A percentile compares a stretch with the other conserved stretches of the same genome.
Conservation (phyloP, 2,329 filamentous ascomycete genomes). For the Aspergillus candidus region DNA sequence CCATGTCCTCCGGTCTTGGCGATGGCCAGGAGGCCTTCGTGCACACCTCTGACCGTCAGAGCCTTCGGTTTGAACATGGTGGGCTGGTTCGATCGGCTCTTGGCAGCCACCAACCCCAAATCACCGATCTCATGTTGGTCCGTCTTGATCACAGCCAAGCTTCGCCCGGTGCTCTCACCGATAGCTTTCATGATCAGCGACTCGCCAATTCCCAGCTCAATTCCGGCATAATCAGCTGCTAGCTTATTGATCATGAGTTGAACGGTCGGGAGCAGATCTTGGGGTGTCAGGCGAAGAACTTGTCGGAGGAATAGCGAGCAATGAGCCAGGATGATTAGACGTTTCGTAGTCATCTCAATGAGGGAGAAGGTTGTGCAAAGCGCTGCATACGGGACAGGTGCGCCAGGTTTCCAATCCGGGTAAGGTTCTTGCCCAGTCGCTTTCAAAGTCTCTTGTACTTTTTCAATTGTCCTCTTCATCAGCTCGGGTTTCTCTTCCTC, state of each 20-base stretch:
- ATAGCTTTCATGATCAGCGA: conserved; percentile 99
- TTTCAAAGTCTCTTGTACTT: conserved; percentile 70
- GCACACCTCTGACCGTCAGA: conserved; percentile 78
- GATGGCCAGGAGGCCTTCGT: conserved; percentile 80
- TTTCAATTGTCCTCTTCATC: conserved; percentile 69
- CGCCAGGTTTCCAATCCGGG: conserved; percentile 85
- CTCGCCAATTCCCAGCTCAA: conserved; percentile 97
- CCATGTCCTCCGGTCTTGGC: conserved; percentile 82
- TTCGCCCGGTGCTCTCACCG: conserved; percentile 86
- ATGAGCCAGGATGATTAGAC: conserved; percentile 79
- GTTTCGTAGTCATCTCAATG: conserved; percentile 89
- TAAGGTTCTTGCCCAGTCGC: conserved; percentile 70
- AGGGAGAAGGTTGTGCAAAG: conserved; percentile 92
- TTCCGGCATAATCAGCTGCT: conserved; percentile 90
- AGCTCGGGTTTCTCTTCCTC: conserved; percentile 63
- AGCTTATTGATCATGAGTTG: conserved; percentile 98
- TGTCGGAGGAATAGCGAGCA: conserved; percentile 88
- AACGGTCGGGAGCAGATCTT: conserved; percentile 80
- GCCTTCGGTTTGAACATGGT: conserved; percentile 98
- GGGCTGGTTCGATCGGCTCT: conserved; percentile 88
- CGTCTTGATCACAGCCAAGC: conserved; percentile 80
- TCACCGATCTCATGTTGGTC: conserved; percentile 97
- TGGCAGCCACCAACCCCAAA: conserved; percentile 86
- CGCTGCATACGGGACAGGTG: conserved; percentile 88
- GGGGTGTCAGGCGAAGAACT: conserved; percentile 83